Conservation (phyloP, 2,329 filamentous ascomycete species). For the Arthrobotrys iridis region DNA sequence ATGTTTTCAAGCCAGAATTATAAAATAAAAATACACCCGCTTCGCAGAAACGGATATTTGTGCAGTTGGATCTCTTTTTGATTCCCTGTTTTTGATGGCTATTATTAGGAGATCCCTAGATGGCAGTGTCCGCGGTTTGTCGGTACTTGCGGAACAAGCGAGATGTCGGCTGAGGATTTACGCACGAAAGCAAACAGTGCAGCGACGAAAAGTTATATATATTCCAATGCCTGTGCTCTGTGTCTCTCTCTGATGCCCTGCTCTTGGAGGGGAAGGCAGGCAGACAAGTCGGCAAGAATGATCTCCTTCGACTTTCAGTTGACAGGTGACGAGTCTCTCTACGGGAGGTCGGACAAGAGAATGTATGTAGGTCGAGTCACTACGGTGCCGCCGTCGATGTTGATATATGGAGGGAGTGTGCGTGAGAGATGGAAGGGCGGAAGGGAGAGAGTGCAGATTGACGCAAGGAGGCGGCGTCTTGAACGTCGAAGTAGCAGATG, state of each 20-base stretch:
- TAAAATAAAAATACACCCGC: constrained; percentile 38
- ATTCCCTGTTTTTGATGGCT: constrained; percentile 38
- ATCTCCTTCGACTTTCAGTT: constrained; percentile 26
- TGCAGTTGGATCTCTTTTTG: constrained; percentile 11
- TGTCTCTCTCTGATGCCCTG: background rate
- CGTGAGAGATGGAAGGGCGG: constrained; percentile 47
- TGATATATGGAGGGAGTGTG: constrained; percentile 23
- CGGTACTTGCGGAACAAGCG: constrained; percentile 50
- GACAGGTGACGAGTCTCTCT: constrained; percentile 21
- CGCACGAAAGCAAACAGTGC: constrained; percentile 42
- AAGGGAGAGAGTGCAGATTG: constrained; percentile 50
- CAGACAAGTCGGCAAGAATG: constrained; percentile 47
- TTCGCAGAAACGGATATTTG: constrained; percentile 52
- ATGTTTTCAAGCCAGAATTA: constrained; percentile 30
- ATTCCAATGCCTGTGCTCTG: background rate
- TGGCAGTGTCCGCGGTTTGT: constrained; percentile 38
- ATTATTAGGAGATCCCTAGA: constrained; percentile 44
- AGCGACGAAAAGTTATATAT: constrained; percentile 44
- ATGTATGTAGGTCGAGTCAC: constrained; percentile 17
- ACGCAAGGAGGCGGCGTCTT: constrained; percentile 52
- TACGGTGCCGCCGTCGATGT: constrained; percentile 30
- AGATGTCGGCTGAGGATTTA: constrained; percentile 44
- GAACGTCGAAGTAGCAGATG: constrained; percentile 30
- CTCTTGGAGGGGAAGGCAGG: constrained; percentile 20
- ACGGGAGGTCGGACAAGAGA: constrained; percentile 27